Base-by-base conservation (phyloP, 495 filamentous ascomycete genomes). In the Tuber melanosporum region DNA sequence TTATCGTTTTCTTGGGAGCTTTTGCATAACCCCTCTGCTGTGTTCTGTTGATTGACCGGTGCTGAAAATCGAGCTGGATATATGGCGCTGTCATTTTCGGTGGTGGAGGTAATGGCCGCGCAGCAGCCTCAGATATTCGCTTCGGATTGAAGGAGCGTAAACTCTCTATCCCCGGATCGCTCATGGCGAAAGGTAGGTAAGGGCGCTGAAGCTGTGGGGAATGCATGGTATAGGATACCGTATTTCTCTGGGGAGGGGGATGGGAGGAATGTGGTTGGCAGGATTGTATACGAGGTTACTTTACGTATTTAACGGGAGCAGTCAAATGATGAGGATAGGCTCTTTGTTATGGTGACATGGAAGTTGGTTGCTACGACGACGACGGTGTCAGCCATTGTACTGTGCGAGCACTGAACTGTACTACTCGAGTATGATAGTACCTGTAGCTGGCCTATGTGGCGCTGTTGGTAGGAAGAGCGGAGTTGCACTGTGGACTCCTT, bases 31-130 rank as follows among this genome's bases (percentile, higher is more conserved):
- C 73, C 8, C 71, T 43, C 26, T 71, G 42, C 44, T 74, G 74
- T 1, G 73, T 80, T 8, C 80, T 77, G 41, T 69, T 49, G 22
- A 73, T 73, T 62, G 74, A 71, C 5, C 69, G 72, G 19, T 76
- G 78, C 22, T 71, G 52, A 19, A 76, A 45, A 45, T 82, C 80
- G 36, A 82, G 80, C 43, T 82, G 79, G 74, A 82, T 36, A 41
- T 82, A 82, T 3, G 80, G 80, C 3, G 79, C 80, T 19, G 69
- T 70, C 20, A 43, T 71, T 43, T 74, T n/a, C 15, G 80, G 80
- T 42, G 74, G 78, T 5, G 79, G 42, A 9, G 74, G 57, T 39
- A 62, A 19, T 2, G 78, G 74, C 45, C 70, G 46, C 2, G 41
- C 49, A 9, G 79, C 74, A 19, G 80, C 77, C 39, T 80, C 77